phyloP scores from a whole-genome alignment of 2,329 filamentous ascomycete species.

The Penicillium sp. region DNA sequence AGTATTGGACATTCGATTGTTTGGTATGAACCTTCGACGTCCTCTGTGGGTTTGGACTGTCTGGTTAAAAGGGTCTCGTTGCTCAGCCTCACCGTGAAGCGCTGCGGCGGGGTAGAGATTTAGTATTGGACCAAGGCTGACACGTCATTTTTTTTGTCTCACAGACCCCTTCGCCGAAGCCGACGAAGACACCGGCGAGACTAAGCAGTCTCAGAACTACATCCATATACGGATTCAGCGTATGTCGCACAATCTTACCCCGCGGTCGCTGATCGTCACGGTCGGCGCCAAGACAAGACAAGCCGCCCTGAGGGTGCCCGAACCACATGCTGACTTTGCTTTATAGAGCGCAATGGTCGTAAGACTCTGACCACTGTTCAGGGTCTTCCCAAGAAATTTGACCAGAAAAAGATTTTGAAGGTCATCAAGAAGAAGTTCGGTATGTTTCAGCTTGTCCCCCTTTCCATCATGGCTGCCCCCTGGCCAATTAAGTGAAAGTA shows the following conservation, averaged over 20 bases:
- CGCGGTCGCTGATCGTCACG: neutral
- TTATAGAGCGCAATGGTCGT: slow-evolving; percentile 97
- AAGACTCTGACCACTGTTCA: slow-evolving; percentile 99
- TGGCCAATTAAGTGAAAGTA: neutral
- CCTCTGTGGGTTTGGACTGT: neutral
- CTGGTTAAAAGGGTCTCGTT: neutral
- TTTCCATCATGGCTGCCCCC: neutral
- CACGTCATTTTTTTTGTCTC: slow-evolving; percentile 23
- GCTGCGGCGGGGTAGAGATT: slow-evolving; percentile 40
- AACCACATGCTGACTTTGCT: slow-evolving; percentile 23
- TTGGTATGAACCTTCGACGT: neutral
- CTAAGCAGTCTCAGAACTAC: slow-evolving; percentile 94
- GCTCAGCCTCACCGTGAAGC: neutral
- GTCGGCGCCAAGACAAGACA: slow-evolving; percentile 5
- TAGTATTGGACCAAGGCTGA: slow-evolving; percentile 35
- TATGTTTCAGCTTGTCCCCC: slow-evolving; percentile 46
- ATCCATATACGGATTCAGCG: slow-evolving; percentile 99
- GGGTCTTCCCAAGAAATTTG: slow-evolving; percentile 97
- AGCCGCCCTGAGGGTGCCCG: neutral
- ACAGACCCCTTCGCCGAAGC: slow-evolving; percentile 99
- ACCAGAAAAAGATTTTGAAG: slow-evolving; percentile 99
- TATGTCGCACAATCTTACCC: slow-evolving; percentile 54
- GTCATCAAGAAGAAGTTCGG: slow-evolving; percentile 99
- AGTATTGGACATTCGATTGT: neutral
- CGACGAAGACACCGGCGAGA: slow-evolving; percentile 98